These are phyloP conservation scores for Trichoderma orchidacearum DNA, from an alignment of 495 filamentous ascomycete genomes.

Conservation along the genomic window DNA sequence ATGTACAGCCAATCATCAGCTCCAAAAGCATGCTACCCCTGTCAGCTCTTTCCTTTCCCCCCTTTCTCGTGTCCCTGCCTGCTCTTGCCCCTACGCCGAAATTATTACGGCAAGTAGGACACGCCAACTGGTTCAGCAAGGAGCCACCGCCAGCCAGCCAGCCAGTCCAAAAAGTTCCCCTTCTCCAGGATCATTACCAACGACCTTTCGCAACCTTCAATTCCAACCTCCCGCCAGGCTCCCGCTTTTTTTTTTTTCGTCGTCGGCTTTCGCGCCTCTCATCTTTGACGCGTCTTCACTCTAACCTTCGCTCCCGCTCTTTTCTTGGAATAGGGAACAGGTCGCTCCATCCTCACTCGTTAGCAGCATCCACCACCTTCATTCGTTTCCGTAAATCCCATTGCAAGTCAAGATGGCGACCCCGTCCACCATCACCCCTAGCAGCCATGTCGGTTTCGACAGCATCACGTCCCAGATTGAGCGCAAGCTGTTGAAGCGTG, in stretches of 20 bases:
- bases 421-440: conserved; percentile 57
- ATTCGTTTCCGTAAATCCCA: neutral
- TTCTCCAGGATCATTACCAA: neutral
- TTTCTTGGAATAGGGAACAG: conserved; percentile 1
- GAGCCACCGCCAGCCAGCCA: conserved; percentile 2
- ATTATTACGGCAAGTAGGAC: neutral
- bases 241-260: neutral
- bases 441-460: conserved; percentile 98
- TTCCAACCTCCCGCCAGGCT: neutral
- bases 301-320: neutral
- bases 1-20: conserved; percentile 22
- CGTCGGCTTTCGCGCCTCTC: neutral
- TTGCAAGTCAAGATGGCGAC: conserved; percentile 25
- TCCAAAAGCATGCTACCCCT: conserved; percentile 1
- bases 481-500: conserved; percentile 97
- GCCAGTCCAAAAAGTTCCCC: conserved; percentile 3
- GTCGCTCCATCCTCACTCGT: neutral
- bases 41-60: conserved; percentile 21
- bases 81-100: conserved; percentile 16
- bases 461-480: conserved; percentile 98
- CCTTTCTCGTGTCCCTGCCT: conserved; percentile 14
- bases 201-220: neutral
- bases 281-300: neutral
- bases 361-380: neutral
- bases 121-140: neutral